Base-by-base conservation (phyloP, 768 basidiomycete species). In the Boletus patriciae region DNA sequence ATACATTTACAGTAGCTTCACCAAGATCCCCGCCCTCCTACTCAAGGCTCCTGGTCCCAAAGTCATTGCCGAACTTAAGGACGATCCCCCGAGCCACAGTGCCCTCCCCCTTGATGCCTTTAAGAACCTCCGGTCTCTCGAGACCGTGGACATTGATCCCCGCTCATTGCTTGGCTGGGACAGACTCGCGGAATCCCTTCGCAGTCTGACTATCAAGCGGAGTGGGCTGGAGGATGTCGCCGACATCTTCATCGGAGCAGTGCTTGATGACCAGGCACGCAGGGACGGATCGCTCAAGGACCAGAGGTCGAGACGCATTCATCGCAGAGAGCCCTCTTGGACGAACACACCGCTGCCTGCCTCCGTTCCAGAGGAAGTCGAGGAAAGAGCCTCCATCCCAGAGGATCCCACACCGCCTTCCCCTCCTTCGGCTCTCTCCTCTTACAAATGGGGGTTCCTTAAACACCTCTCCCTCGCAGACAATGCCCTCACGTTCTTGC, bases 1-100 rank as follows among this genome's bases (percentile, higher is more conserved):
- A 69, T 92, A 86, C 71, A 80, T 95, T 59, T 96, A 86, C 76
- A 92, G 92, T 69, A 83, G 86, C 68, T 92, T 96, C 76, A 97
- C 92, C 43, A 93, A 90, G 73, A 77, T 97, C 0, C 94, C 94
- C 16, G 87, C 92, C 2, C 77, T 96, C 38, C 74, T 78, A 8
- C 73, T 95, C 53, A 80, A 77, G 57, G 79, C 86, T 2, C 88
- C 90, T 0, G 82, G 82, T 44, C 78, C 79, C 46, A 84, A 83
- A 53, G 73, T 83, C 62, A 85, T 95, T 25, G 69, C 80, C 6
- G 92, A 92, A 67, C 78, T 92, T 12, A 75, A 79, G 5, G 77
- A 82, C 36, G 89, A 92, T 51, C 78, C 86, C 4, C 85, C 89
- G 1, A 83, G 82, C 60, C 80, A 84, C 66, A 88, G 84, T 63